A percentile compares a stretch with the other conserved stretches of the same genome.
Conservation (phyloP, 192 early-diverging fungal genomes). For the Dissophora ornata region DNA sequence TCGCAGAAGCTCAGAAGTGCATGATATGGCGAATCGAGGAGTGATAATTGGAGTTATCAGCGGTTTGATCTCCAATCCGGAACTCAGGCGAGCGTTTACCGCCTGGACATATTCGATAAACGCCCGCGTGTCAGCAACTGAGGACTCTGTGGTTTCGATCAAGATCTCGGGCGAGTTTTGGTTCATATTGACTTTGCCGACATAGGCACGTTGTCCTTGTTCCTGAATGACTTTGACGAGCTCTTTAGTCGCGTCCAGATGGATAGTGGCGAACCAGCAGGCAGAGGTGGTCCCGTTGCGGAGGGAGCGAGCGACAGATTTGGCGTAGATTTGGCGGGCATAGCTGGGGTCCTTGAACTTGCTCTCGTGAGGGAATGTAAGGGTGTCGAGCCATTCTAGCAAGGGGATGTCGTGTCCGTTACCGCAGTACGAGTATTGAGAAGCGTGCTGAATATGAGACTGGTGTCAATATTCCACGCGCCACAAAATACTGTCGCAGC, state of each 20-base stretch:
- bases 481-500: too few relatives aligned
- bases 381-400: conserved; percentile 80
- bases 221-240: conserved; percentile 72
- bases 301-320: conserved; percentile 66
- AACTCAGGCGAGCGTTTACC: background rate
- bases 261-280: conserved; percentile 85
- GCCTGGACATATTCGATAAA: conserved; percentile 60
- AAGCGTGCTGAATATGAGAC: conserved; percentile 67
- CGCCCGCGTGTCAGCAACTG: conserved; percentile 62
- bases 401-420: conserved; percentile 84
- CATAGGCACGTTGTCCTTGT: conserved; percentile 80
- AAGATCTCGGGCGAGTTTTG: conserved; percentile 76
- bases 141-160: conserved; percentile 68
- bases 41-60: conserved; percentile 77
- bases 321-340: conserved; percentile 67
- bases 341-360: conserved; percentile 68
- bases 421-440: conserved; percentile 85
- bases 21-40: conserved; percentile 84
- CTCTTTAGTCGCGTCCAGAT: conserved; percentile 68
- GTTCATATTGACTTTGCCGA: conserved; percentile 92
- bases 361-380: conserved; percentile 84
- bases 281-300: conserved; percentile 88
- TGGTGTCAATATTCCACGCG: too few relatives aligned
- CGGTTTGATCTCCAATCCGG: background rate
- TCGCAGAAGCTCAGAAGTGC: conserved; percentile 69